Percentiles rank a stretch among this genome's conserved stretches.
Conservation (phyloP, 2,329 filamentous ascomycete species). For the Penicillium digitatum region DNA sequence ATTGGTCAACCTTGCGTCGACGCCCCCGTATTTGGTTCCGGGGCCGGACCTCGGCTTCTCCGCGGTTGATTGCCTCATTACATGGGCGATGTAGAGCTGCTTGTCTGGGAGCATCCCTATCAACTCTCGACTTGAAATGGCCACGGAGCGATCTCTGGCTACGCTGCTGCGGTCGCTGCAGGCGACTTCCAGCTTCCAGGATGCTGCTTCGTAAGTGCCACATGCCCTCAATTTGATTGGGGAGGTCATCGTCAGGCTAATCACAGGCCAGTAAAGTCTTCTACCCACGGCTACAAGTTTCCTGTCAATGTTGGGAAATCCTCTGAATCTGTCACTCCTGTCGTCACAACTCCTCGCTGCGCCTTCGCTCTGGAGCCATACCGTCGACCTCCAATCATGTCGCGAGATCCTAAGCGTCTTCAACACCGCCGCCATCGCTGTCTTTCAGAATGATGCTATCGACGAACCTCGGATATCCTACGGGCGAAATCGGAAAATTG, state of each 20-base stretch:
- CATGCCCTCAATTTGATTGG: background rate
- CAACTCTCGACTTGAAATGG: slow-evolving; percentile 40
- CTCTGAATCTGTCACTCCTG: slow-evolving; percentile 58
- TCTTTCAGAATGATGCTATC: slow-evolving; percentile 47
- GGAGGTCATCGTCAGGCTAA: slow-evolving; percentile 16
- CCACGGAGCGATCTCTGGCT: slow-evolving; percentile 58
- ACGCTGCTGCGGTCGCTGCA: slow-evolving; percentile 60
- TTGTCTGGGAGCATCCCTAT: slow-evolving; percentile 9
- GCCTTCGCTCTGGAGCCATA: slow-evolving; percentile 55
- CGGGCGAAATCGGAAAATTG: slow-evolving; percentile 49
- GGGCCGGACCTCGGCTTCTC: slow-evolving; percentile 34
- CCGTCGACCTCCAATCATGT: slow-evolving; percentile 53
- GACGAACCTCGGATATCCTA: slow-evolving; percentile 36
- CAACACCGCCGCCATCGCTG: slow-evolving; percentile 56
- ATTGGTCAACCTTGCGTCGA: background rate
- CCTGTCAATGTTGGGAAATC: slow-evolving; percentile 53
- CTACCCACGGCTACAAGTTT: slow-evolving; percentile 51
- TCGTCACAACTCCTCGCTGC: slow-evolving; percentile 57
- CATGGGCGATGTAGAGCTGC: slow-evolving; percentile 18
- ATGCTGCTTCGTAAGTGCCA: slow-evolving; percentile 53
- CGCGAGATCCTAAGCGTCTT: slow-evolving; percentile 59
- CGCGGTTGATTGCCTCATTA: slow-evolving; percentile 21
- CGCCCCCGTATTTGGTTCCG: slow-evolving; percentile 25
- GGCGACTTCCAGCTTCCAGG: slow-evolving; percentile 55
- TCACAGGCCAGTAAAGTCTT: slow-evolving; percentile 36